Base-by-base conservation (phyloP, 2,329 filamentous ascomycete species). In the Lachnellula occidentalis region DNA sequence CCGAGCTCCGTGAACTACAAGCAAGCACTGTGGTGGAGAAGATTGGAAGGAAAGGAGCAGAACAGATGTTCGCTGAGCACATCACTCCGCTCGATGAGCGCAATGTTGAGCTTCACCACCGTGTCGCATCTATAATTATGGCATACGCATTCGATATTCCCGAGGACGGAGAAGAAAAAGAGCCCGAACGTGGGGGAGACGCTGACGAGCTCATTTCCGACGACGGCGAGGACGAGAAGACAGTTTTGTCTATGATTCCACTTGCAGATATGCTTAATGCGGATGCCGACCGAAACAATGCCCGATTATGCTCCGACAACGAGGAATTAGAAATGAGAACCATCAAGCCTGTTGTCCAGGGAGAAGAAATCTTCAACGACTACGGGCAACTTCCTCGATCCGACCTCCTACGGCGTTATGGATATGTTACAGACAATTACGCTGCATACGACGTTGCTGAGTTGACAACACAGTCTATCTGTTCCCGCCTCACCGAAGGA, bases 191-290 rank as follows among this genome's bases (percentile, higher is more conserved):
- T n/a, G 74, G 79, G 22, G 78, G 80, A 4, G 71, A 71, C 7
- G 72, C 75, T 51, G 73, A 74, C 37, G 73, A 74, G 4, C 73
- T 76, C 48, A 64, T 76, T 58, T 67, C 65, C 15, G 76, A 74
- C 14, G 74, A 79, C 59, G 75, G 75, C 11, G 71, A 75, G 21
- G 74, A 77, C 22, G 73, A 74, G 34, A 66, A 72, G 36, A 66
- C 66, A 1, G 61, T 66, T 39, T 85, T 87, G 62, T 84, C 81
- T 45, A 85, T 88, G 82, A 79, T 88, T 1, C 85, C 85, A 2
- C 68, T 88, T 55, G 85, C 85, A n/a, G 85, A 88, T 67, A 78
- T 88, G 71, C 75, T 88, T 19, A 88, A 88, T 63, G 85, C 85
- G 4, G 82, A 88, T 67, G 84, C 80, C 5, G 78, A 86, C 58